phyloP scores from a whole-genome alignment of 192 early-diverging fungal genomes.

The Pilaira anomala region DNA sequence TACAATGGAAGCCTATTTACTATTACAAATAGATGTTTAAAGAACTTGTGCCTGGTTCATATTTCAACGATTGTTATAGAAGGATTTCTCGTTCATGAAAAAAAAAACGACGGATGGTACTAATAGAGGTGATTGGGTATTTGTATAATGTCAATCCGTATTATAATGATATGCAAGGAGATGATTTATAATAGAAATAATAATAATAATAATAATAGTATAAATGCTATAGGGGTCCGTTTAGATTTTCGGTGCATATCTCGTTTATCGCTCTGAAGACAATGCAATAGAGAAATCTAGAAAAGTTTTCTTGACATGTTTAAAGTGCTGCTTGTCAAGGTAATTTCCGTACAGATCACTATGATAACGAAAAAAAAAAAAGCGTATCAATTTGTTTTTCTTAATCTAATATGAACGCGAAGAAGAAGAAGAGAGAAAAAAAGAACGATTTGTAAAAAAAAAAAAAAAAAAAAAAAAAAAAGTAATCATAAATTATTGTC shows the following conservation, averaged over 20 bases:
- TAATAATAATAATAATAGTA: not conserved
- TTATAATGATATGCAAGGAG: not conserved
- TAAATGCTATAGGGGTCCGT: conserved; percentile 41
- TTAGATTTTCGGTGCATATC: conserved; percentile 60
- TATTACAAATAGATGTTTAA: conserved; percentile 54
- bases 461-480: not conserved
- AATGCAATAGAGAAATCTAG: conserved; percentile 50
- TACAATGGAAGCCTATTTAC: conserved; percentile 56
- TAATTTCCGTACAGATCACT: conserved; percentile 54
- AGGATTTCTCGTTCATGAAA: conserved; percentile 45
- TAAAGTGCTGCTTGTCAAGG: conserved; percentile 56
- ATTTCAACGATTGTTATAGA: conserved; percentile 27
- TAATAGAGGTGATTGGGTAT: conserved; percentile 46
- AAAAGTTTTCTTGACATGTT: conserved; percentile 54
- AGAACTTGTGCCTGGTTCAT: conserved; percentile 55
- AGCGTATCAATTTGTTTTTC: conserved; percentile 54
- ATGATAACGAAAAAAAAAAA: conserved; percentile 61
- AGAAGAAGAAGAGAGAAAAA: conserved; percentile 54
- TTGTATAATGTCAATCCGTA: conserved; percentile 51
- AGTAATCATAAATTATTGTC: not conserved
- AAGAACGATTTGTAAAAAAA: conserved; percentile 22
- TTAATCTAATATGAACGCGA: conserved; percentile 52
- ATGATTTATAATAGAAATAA: too few species aligned
- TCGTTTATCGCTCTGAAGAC: conserved; percentile 54
- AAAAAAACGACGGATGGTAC: conserved; percentile 50